A percentile compares a stretch with the other conserved stretches of the same genome.
These are phyloP conservation scores for Starmerella lactis-condensi DNA, from an alignment of 805 yeast genomes.

Conservation along the genomic window DNA sequence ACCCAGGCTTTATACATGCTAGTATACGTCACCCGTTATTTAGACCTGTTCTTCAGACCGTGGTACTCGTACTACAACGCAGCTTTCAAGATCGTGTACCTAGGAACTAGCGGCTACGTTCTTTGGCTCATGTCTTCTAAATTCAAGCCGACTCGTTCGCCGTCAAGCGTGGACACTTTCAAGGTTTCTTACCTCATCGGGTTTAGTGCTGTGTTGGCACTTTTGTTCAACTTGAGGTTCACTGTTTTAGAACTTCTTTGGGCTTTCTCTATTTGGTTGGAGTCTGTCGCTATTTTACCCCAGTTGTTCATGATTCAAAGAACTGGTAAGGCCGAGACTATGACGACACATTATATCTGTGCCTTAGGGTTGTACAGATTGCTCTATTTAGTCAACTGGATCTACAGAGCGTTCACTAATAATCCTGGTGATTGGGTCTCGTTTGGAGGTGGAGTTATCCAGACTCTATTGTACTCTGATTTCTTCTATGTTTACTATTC, in stretches of 20 bases:
- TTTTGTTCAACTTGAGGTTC: conserved; percentile 52
- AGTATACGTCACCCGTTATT: conserved; percentile 56
- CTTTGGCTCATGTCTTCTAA: conserved; percentile 49
- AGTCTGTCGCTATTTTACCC: conserved; percentile 78
- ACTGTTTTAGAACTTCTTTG: conserved; percentile 41
- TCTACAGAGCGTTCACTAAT: conserved; percentile 48
- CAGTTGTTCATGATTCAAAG: conserved; percentile 80
- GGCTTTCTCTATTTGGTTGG: conserved; percentile 87
- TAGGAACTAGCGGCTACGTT: conserved; percentile 56
- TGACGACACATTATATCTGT: conserved; percentile 83
- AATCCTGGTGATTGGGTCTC: conserved; percentile 48
- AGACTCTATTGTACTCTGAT: conserved; percentile 79
- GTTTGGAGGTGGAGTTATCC: conserved; percentile 62
- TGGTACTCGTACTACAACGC: conserved; percentile 48
- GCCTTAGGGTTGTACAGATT: conserved; percentile 84
- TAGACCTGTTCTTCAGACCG: conserved; percentile 34
- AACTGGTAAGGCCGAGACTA: conserved; percentile 69
- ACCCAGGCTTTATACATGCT: conserved; percentile 64
- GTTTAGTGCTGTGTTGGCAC: conserved; percentile 37
- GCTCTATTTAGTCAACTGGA: conserved; percentile 85
- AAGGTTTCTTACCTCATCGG: conserved; percentile 50
- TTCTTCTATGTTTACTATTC: conserved; percentile 83
- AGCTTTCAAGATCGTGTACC: conserved; percentile 63
- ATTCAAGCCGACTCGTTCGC: conserved; percentile 38
- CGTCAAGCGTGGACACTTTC: conserved; percentile 48